Conservation (phyloP, 345 rosid genomes). For the Carallia pectinifolia region DNA sequence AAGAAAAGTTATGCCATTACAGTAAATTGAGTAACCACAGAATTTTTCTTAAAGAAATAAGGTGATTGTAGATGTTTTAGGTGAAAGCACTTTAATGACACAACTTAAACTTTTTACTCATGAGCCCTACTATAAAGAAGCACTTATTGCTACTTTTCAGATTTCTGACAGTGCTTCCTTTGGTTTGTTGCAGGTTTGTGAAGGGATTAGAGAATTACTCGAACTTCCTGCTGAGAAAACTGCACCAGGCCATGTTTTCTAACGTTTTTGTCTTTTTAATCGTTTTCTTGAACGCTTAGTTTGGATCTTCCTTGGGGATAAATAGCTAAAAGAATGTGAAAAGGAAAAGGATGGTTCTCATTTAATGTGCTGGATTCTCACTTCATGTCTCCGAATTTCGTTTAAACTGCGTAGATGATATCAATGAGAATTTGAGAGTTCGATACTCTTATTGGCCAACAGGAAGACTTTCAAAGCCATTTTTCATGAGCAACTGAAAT, state of each 20-base stretch:
- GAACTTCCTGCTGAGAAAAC: neutral
- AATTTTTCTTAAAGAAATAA: neutral
- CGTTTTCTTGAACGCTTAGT: neutral
- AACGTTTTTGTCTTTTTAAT: neutral
- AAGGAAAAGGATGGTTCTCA: too few relatives aligned
- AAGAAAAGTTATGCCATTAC: neutral
- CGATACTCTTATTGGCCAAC: too few relatives aligned
- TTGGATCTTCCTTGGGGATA: neutral
- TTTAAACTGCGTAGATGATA: too few relatives aligned
- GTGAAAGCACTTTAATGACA: neutral
- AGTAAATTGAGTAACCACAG: neutral
- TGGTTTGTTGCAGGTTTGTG: slow-evolving; percentile 1
- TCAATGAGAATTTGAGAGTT: too few relatives aligned
- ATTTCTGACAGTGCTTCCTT: neutral
- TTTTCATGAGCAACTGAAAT: too few relatives aligned
- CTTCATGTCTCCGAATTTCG: too few relatives aligned
- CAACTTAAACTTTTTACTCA: too few relatives aligned
- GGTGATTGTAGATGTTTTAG: too few relatives aligned
- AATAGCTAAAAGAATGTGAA: neutral
- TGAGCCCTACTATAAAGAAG: neutral
- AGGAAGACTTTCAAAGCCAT: too few relatives aligned
- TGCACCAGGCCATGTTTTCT: neutral
- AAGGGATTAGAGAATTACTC: slow-evolving; percentile 2
- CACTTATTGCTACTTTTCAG: neutral
- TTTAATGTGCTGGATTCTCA: too few relatives aligned